These are phyloP conservation scores for Wickerhamomyces bisporus DNA, from an alignment of 805 yeast species.

Conservation along the genomic window DNA sequence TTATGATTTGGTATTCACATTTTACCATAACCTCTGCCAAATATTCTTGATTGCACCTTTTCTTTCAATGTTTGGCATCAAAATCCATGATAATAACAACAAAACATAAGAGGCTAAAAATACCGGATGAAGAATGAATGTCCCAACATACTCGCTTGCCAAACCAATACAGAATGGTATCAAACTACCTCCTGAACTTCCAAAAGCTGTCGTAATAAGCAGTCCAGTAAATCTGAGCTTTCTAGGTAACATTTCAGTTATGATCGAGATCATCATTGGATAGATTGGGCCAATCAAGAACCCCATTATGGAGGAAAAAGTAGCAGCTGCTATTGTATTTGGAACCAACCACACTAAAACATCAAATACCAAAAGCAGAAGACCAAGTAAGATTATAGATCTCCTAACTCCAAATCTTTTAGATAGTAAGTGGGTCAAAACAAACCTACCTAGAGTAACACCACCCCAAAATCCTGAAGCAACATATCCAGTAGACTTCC, in stretches of 20 bases:
- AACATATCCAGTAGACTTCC: conserved; percentile 44
- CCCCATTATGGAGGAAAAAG: conserved; percentile 43
- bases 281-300: conserved; percentile 54
- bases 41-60: conserved; percentile 15
- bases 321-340: conserved; percentile 38
- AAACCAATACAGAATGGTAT: conserved; percentile 50
- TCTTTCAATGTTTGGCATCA: conserved; percentile 40
- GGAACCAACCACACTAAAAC: conserved; percentile 46
- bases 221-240: conserved; percentile 45
- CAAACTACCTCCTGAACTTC: conserved; percentile 51
- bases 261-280: conserved; percentile 41
- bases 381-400: conserved; percentile 32
- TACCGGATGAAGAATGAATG: conserved; percentile 46
- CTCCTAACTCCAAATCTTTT: conserved; percentile 40
- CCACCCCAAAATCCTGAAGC: conserved; percentile 68
- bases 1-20: too few species aligned
- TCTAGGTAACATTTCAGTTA: conserved; percentile 43
- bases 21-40: conserved; percentile 22
- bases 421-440: conserved; percentile 37
- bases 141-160: conserved; percentile 40
- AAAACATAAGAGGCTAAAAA: conserved; percentile 32
- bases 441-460: conserved; percentile 49
- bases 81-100: conserved; percentile 35
- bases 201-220: conserved; percentile 50
- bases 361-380: conserved; percentile 33